A percentile compares a stretch with the other conserved stretches of the same genome.
These are phyloP conservation scores for Cyberlindnera veronae DNA, from an alignment of 805 yeast genomes.

Conservation along the genomic window DNA sequence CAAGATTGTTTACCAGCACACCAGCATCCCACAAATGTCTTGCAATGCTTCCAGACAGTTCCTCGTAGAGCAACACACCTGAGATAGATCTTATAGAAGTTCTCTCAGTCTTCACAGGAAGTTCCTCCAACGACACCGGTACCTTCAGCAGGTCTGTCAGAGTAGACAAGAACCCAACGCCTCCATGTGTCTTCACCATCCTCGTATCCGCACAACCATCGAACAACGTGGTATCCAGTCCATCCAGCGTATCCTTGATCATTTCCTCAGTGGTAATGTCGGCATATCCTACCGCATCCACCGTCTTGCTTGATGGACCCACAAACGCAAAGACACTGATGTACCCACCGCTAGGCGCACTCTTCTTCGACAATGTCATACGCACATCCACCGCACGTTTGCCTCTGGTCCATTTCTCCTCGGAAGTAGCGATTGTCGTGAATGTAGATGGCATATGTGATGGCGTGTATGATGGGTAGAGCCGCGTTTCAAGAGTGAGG, in stretches of 20 bases:
- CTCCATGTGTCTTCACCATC: neutral
- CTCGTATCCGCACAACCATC: constrained; percentile 5
- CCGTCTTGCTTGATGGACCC: neutral
- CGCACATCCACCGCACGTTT: constrained; percentile 20
- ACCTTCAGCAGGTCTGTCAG: constrained; percentile 18
- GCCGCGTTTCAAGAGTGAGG: constrained; percentile 10
- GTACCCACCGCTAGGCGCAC: constrained; percentile 3
- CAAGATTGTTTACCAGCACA: constrained; percentile 19
- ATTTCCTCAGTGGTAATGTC: constrained; percentile 12
- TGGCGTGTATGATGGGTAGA: constrained; percentile 3
- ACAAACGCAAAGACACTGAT: constrained; percentile 16
- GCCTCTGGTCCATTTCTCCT: constrained; percentile 20
- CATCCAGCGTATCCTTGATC: constrained; percentile 12
- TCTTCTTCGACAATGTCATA: constrained; percentile 1
- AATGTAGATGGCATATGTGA: constrained; percentile 1
- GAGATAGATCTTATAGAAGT: constrained; percentile 15
- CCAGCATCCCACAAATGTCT: constrained; percentile 44
- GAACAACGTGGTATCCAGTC: constrained; percentile 6
- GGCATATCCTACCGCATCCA: constrained; percentile 15
- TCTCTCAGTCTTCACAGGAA: constrained; percentile 22
- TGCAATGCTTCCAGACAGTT: constrained; percentile 38
- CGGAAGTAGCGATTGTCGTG: neutral
- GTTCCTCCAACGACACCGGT: constrained; percentile 7
- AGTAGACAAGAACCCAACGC: constrained; percentile 15
- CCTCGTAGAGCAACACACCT: constrained; percentile 29